Conservation (phyloP, 2,329 filamentous ascomycete genomes). For the Colletotrichum agaves region DNA sequence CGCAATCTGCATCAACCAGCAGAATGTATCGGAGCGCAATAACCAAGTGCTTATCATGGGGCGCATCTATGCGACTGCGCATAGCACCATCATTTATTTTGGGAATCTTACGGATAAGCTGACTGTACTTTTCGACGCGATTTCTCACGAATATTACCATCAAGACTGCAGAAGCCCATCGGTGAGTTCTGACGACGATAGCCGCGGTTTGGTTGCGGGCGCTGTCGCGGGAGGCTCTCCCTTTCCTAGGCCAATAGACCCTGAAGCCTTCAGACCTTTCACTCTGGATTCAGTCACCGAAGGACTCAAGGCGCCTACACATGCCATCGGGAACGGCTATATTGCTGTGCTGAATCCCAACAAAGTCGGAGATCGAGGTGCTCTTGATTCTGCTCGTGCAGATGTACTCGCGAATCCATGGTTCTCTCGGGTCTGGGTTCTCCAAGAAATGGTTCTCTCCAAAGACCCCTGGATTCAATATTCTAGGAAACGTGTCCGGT, state of each 20-base stretch:
- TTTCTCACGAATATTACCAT: background rate
- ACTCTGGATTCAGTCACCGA: too few relatives aligned
- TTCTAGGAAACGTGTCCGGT: conserved; percentile 24
- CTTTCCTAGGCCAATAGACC: too few relatives aligned
- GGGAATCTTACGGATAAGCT: background rate
- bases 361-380: too few relatives aligned
- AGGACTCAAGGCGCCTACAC: too few relatives aligned
- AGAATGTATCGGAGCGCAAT: conserved; percentile 40
- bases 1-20: conserved; percentile 48
- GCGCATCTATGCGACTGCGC: conserved; percentile 42
- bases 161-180: too few relatives aligned
- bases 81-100: conserved; percentile 26
- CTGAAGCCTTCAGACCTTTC: too few relatives aligned
- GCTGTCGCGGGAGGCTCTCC: too few relatives aligned
- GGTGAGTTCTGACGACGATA: too few relatives aligned
- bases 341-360: too few relatives aligned
- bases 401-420: background rate
- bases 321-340: too few relatives aligned
- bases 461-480: conserved; percentile 41
- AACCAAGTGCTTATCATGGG: conserved; percentile 45
- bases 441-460: conserved; percentile 45
- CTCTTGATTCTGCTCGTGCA: background rate
- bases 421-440: conserved; percentile 36
- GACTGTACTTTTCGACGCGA: background rate
- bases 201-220: too few relatives aligned